These are phyloP conservation scores for Haplosporangium sp. DNA, from an alignment of 371 early-diverging fungal species.

Conservation along the genomic window DNA sequence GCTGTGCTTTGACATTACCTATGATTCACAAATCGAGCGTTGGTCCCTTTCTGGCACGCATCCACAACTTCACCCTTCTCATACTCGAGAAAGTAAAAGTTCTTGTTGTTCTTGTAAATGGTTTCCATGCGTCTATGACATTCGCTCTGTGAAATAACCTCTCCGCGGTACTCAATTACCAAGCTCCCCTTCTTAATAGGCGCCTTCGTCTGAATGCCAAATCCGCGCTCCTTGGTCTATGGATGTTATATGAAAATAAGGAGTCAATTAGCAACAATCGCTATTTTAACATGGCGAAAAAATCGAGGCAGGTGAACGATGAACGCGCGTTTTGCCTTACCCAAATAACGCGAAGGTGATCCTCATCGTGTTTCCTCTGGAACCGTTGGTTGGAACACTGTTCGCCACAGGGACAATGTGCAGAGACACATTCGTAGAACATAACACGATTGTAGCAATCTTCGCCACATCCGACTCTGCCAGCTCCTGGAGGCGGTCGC, in stretches of 20 bases:
- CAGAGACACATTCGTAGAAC: constrained; percentile 83
- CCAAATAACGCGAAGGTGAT: constrained; percentile 72
- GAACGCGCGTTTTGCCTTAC: constrained; percentile 50
- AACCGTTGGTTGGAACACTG: constrained; percentile 83
- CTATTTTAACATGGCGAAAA: not conserved
- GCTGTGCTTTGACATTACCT: constrained; percentile 30
- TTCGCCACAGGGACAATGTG: constrained; percentile 76
- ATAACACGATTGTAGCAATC: constrained; percentile 83
- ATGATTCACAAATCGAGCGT: constrained; percentile 82
- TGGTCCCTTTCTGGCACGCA: constrained; percentile 79
- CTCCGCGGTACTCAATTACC: constrained; percentile 91
- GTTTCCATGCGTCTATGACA: constrained; percentile 81
- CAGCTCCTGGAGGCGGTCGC: constrained; percentile 62
- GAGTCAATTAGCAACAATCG: not conserved
- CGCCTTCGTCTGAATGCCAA: constrained; percentile 77
- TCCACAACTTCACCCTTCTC: constrained; percentile 83
- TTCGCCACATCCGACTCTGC: constrained; percentile 73
- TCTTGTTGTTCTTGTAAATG: constrained; percentile 71
- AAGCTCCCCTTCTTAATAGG: constrained; percentile 71
- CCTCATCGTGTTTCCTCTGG: constrained; percentile 65
- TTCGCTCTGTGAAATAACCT: constrained; percentile 78
- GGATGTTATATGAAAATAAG: constrained; percentile 1
- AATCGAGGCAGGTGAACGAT: not conserved
- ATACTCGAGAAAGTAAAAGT: constrained; percentile 88
- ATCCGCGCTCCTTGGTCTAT: constrained; percentile 76